A percentile compares a stretch with the other conserved stretches of the same genome.
Evolutionary conservation across 2,329 filamentous ascomycete species (phyloP).

Genomic region (Pseudovirgaria hyperparasitica): DNA sequence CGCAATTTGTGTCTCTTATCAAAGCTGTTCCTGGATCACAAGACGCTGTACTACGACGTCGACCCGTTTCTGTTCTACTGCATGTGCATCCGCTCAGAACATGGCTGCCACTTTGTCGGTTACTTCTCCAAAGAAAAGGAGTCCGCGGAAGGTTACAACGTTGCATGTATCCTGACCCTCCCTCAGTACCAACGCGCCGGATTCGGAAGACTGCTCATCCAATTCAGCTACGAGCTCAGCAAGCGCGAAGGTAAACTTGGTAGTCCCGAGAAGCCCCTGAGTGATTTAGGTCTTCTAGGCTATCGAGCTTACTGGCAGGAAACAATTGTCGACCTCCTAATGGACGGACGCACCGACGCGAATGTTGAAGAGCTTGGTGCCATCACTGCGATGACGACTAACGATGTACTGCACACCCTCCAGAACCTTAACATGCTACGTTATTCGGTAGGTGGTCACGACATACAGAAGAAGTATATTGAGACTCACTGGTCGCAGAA

Average conservation of each 20-base stretch:
- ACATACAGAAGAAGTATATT: no score
- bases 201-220: conserved; percentile 84
- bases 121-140: conserved; percentile 99
- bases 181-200: conserved; percentile 95
- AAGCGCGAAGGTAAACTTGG: conserved; percentile 92
- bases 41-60: conserved; percentile 98
- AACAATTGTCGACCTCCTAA: conserved; percentile 76
- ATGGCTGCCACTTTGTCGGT: conserved; percentile 92
- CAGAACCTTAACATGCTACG: conserved; percentile 91
- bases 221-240: conserved; percentile 93
- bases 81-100: conserved; percentile 81
- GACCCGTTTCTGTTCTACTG: conserved; percentile 98
- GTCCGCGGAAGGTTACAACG: conserved; percentile 90
- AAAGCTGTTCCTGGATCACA: conserved; percentile 95
- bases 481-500: conserved; percentile 34
- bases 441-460: conserved; percentile 53
- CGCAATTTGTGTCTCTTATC: conserved; percentile 88
- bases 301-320: conserved; percentile 98
- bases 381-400: conserved; percentile 84
- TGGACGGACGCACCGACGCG: conserved; percentile 54
- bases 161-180: conserved; percentile 92
- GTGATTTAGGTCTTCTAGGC: conserved; percentile 81
- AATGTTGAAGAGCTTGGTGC: conserved; percentile 78
- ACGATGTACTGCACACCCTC: conserved; percentile 88
- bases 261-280: conserved; percentile 91